These are phyloP conservation scores for Trypanosoma lewisi DNA, from an alignment of 208 protist species.

Conservation along the genomic window DNA sequence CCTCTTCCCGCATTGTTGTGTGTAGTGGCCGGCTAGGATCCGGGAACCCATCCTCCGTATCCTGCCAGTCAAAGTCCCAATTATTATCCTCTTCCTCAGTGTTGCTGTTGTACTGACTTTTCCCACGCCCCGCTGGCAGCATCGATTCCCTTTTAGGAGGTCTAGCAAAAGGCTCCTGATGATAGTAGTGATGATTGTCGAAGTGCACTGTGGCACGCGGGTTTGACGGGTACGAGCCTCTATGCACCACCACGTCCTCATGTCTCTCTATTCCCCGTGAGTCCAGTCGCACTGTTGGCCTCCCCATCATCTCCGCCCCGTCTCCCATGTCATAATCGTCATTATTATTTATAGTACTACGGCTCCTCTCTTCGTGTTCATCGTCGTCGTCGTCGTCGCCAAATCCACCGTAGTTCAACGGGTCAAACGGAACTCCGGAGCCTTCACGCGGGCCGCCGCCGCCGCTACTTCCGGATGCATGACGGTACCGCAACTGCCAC, in stretches of 20 bases:
- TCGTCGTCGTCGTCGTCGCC: slow-evolving; percentile 10
- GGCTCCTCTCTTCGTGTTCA: background rate
- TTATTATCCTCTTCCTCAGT: background rate
- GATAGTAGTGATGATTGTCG: background rate
- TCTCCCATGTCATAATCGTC: slow-evolving; percentile 1
- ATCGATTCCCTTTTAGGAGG: background rate
- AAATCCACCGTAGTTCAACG: slow-evolving; percentile 14
- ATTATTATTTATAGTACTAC: background rate
- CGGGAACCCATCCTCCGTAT: background rate
- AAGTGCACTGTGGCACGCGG: background rate
- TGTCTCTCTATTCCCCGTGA: background rate
- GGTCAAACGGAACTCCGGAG: slow-evolving; percentile 10
- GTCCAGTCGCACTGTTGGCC: slow-evolving; percentile 14
- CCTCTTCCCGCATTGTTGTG: background rate
- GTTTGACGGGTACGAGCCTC: background rate
- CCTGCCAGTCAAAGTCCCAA: background rate
- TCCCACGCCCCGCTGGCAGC: background rate
- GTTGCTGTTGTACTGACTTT: background rate
- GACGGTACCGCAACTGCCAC: slow-evolving; percentile 12
- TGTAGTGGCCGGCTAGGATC: background rate
- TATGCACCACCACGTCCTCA: background rate
- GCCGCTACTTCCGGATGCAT: slow-evolving; percentile 5
- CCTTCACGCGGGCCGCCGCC: slow-evolving; percentile 3
- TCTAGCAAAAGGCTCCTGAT: background rate
- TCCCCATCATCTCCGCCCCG: background rate